These are phyloP conservation scores for Citrus medica DNA, from an alignment of 345 rosid species.

Conservation along the genomic window DNA sequence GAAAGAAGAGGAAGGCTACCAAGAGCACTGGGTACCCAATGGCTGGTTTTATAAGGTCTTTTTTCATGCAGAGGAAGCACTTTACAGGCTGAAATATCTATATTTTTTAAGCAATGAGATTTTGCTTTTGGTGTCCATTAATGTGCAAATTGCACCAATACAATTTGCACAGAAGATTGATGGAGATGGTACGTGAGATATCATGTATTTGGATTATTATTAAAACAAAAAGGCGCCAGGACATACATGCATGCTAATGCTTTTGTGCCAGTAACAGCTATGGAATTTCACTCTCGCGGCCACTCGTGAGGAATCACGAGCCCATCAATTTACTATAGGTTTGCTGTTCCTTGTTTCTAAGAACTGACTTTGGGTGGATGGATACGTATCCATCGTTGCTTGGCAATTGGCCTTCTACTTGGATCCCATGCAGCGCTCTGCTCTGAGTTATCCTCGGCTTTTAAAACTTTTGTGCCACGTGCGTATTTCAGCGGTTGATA, in stretches of 20 bases:
- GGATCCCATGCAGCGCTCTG: too few relatives aligned
- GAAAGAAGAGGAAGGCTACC: too few relatives aligned
- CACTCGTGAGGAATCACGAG: constrained; percentile 34
- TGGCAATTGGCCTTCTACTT: neutral
- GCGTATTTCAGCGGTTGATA: too few relatives aligned
- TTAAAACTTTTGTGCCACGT: too few relatives aligned
- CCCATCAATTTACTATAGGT: neutral
- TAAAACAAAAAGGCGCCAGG: neutral
- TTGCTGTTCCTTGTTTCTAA: neutral
- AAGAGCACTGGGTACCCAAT: neutral
- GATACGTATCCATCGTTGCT: neutral
- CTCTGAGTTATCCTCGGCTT: too few relatives aligned
- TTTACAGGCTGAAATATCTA: constrained; percentile 16
- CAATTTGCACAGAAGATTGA: neutral
- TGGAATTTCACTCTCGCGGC: constrained; percentile 11
- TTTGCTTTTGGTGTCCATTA: neutral
- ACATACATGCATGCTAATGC: neutral
- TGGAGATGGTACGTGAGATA: constrained; percentile 6
- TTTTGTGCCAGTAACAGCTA: neutral
- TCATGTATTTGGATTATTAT: neutral
- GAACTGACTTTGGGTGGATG: neutral
- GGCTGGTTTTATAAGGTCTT: neutral
- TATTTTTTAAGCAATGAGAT: neutral
- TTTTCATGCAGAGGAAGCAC: constrained; percentile 2
- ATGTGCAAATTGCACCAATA: constrained; percentile 19